Base-by-base conservation (phyloP, 441 rosid genomes). In the Gossypium aridum region DNA sequence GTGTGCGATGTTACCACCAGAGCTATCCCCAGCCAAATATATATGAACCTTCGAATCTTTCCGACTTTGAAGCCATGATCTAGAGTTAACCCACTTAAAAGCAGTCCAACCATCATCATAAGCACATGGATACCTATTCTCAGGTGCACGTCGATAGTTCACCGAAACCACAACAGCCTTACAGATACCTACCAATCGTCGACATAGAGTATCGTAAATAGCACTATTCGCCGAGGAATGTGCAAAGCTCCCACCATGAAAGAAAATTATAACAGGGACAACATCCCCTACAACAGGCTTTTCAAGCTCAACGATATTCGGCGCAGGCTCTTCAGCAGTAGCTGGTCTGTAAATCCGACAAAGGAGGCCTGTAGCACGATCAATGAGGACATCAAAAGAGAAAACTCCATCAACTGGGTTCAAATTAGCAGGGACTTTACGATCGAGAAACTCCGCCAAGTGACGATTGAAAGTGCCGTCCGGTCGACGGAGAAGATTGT, bases 221-320 rank as follows among this genome's bases (percentile, higher is more conserved):
- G 86, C 84, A 78, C 90, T 89, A 65, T 86, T 87, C 7, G 84
- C 89, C 2, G 93, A 89, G 39, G 91, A 89, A 45, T 89, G 93
- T 14, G 93, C 89, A 66, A 89, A 89, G 81, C 93, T 89, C 55
- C 93, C 93, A 70, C 93, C 93, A 67, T 89, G 93, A 59, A 89
- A 89, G 75, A 89, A 89, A 63, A 89, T 43, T 64, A 89, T 86
- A 54, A 87, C 93, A 12, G 91, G 91, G 37, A 85, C 85, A 1
- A 86, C 70, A 13, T 89, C 88, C 4, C 79, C 76, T 3, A 76
- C 80, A 13, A 86, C 83, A 8, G 91, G 91, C 84, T 81, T 86
- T 80, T 86, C 83, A 0, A 87, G 90, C 12, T 85, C 89, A 0
- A 53, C 2, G 4, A 84, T 26, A 57, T 71, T 82, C 4, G 73